Base-by-base conservation (phyloP, 768 basidiomycete species). In the Collybiopsis luxurians region DNA sequence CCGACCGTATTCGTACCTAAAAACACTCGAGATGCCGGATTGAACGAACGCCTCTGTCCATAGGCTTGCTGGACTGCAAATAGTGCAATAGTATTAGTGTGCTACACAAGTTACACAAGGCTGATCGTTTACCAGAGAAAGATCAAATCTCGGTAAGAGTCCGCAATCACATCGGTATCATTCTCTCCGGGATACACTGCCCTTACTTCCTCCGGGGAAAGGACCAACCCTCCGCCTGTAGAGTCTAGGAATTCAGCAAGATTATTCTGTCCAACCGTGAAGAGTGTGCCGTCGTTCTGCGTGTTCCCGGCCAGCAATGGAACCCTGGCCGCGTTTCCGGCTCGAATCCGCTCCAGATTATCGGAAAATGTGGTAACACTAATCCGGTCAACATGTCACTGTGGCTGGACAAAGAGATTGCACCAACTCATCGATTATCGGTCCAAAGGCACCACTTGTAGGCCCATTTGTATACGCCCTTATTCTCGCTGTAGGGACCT, bases 401-500 rank as follows among this genome's bases (percentile, higher is more conserved):
- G 17, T 9, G 7, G 36, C 7, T 17, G 7, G 36, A 17, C 36
- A 17, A 17, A 38, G 17, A 38, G 17, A 17, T 38, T 38, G 17
- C 36, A 38, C 36, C 17, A 9, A 38, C 36, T 38, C 17, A 17
- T 38, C 36, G 7, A 38, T 38, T 9, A 38, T 7, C 7, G 36
- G 36, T 38, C 17, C 36, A 38, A 38, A 38, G 17, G 36, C 7
- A 7, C 36, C 36, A 38, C 36, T 38, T 7, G 17, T 7, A 21
- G 63, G 58, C 7, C 63, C 56, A 40, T 66, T 60, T 12, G 56
- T 53, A 43, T 55, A 69, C 1, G 47, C 48, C 0, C 55, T 61
- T 43, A 69, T 67, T 1, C 34, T 43, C 11, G 44, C 13, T 3
- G 65, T 62, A 9, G 67, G 58, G 9, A 69, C 58, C 12, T 48